These are phyloP conservation scores for Pichia ethanolica DNA, from an alignment of 805 yeast genomes.

Conservation along the genomic window DNA sequence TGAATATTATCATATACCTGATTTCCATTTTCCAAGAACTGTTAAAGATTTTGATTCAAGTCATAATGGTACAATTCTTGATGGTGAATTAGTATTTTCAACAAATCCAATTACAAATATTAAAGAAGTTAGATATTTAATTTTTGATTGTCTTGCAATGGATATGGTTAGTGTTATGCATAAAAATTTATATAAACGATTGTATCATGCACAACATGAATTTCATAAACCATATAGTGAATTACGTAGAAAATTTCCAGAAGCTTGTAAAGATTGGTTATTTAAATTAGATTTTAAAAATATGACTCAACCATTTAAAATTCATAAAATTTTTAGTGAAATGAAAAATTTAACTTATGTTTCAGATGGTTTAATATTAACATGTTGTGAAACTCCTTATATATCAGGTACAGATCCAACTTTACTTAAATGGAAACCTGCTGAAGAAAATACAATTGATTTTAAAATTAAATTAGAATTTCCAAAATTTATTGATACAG, in stretches of 20 bases:
- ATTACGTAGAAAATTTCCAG: conserved; percentile 62
- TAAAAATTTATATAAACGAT: conserved; percentile 68
- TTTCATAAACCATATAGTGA: conserved; percentile 77
- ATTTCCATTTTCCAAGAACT: conserved; percentile 71
- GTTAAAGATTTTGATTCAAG: conserved; percentile 43
- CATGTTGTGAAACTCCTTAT: conserved; percentile 86
- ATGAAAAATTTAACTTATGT: conserved; percentile 73
- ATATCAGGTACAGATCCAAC: conserved; percentile 82
- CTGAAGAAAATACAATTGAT: conserved; percentile 90
- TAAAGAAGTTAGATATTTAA: conserved; percentile 68
- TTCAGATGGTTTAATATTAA: conserved; percentile 89
- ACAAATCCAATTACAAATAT: conserved; percentile 44
- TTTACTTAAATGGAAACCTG: conserved; percentile 93
- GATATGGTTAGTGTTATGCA: conserved; percentile 67
- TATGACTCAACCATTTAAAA: conserved; percentile 78
- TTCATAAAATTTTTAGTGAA: conserved; percentile 65
- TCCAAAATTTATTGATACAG: conserved; percentile 51
- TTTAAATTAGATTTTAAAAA: conserved; percentile 81
- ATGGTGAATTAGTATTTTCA: conserved; percentile 87
- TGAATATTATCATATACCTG: conserved; percentile 74
- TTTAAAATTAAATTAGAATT: conserved; percentile 64
- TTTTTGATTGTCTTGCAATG: conserved; percentile 85
- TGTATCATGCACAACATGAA: conserved; percentile 78
- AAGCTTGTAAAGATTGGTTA: conserved; percentile 68
- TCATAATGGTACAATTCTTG: conserved; percentile 84